phyloP scores from a whole-genome alignment of 192 early-diverging fungal genomes.

The Gonapodya sp. region DNA sequence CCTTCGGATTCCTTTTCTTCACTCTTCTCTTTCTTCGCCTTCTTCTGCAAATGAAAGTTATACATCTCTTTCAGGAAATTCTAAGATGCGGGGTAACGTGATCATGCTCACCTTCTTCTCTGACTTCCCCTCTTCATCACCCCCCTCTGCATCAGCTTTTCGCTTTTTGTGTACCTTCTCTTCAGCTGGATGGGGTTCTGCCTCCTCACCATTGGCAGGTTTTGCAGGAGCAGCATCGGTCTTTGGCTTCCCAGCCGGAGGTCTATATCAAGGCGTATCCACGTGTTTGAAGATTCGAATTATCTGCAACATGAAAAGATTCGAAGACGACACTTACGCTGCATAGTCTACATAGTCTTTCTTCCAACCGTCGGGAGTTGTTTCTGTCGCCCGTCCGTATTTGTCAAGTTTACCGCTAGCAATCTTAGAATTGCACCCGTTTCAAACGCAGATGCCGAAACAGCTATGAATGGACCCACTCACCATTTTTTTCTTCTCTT shows the following conservation, averaged over 20 bases:
- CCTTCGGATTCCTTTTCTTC: slow-evolving; percentile 23
- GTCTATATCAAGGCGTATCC: no score
- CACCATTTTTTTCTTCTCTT: slow-evolving; percentile 83
- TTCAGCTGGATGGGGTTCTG: slow-evolving; percentile 20
- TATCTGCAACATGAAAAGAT: no score
- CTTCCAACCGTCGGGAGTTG: slow-evolving; percentile 76
- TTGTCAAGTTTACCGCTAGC: slow-evolving; percentile 85
- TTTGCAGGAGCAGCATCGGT: background rate
- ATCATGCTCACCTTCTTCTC: slow-evolving; percentile 19
- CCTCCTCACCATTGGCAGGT: background rate
- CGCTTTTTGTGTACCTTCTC: slow-evolving; percentile 29
- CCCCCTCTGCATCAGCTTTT: slow-evolving; percentile 19
- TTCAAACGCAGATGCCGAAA: no score
- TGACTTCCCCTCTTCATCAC: slow-evolving; percentile 27
- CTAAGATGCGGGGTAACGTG: background rate
- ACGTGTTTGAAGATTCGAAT: no score
- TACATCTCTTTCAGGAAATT: background rate
- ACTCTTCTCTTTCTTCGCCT: slow-evolving; percentile 26
- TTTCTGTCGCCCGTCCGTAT: slow-evolving; percentile 82
- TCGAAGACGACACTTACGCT: slow-evolving; percentile 25
- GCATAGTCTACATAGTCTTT: slow-evolving; percentile 63
- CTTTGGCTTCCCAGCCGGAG: slow-evolving; percentile 17
- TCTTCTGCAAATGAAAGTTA: slow-evolving; percentile 8
- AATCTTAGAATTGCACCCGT: slow-evolving; percentile 16
- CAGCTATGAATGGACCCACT: no score